Conservation (phyloP, 225 moss, liverwort and hornwort genomes). For the Marchantia paleacea region DNA sequence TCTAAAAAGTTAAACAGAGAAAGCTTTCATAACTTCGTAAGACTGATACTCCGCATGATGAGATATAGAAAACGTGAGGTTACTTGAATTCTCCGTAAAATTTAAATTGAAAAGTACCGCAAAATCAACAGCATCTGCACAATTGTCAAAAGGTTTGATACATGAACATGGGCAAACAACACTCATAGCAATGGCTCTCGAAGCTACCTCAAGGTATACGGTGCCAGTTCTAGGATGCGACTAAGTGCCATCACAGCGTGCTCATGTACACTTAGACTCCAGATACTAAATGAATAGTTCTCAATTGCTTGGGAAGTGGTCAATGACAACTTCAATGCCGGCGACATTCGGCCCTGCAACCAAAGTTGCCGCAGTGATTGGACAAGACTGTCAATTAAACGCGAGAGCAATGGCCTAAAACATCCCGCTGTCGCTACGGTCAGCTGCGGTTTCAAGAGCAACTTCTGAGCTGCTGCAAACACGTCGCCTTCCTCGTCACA, state of each 20-base stretch:
- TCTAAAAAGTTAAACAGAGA: no score
- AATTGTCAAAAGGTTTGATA: no score
- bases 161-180: no score
- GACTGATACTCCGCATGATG: no score
- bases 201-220: conserved; percentile 73
- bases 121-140: no score
- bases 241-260: conserved; percentile 73
- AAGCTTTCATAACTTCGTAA: not conserved
- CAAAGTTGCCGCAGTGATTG: conserved; percentile 65
- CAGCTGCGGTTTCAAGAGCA: conserved; percentile 66
- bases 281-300: conserved; percentile 30
- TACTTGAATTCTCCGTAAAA: no score
- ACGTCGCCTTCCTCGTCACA: conserved; percentile 41
- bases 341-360: conserved; percentile 46
- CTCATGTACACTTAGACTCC: conserved; percentile 78
- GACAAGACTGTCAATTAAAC: conserved; percentile 66
- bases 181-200: not conserved
- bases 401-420: conserved; percentile 70
- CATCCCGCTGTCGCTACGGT: conserved; percentile 75
- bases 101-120: no score
- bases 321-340: conserved; percentile 32
- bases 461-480: conserved; percentile 57
- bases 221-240: conserved; percentile 79
- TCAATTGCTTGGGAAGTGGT: conserved; percentile 13
- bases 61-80: no score